Base-by-base conservation (phyloP, 2,329 filamentous ascomycete species). In the Volutella citrinella region DNA sequence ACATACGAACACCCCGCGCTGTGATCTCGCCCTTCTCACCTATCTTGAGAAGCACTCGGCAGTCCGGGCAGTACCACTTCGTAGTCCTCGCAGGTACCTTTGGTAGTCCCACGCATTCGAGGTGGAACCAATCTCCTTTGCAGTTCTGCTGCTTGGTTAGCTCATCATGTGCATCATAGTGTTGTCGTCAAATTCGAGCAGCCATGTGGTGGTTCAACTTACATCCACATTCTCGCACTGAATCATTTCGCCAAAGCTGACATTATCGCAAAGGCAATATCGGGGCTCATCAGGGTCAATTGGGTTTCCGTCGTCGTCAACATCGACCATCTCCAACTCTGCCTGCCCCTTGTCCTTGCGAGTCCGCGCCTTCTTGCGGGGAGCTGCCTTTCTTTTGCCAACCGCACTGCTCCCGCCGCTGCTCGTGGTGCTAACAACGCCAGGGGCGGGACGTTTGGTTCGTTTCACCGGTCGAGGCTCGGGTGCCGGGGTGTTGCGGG, bases 31-130 rank as follows among this genome's bases (percentile, higher is more conserved):
- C 78, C 58, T 70, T 77, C 60, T 79, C 76, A 6, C 78, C 78
- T 47, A 82, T 78, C 29, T 78, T 77, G 19, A 82, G 61, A 19
- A 72, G 63, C 42, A 76, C 73, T 24, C 81, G 69, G 54, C 87
- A 93, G 30, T 87, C 80, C 2, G 84, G 84, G 59, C 87, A 93
- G 52, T 88, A 93, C 87, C 87, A 93, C 60, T 88, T 89, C 4
- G 82, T 82, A 19, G 83, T 84, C 13, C 84, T 71, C 4, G 80
- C 75, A 10, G 86, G 85, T 39, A 85, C 77, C 16, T 80, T 72
- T 10, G 71, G 68, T 20, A 93, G 67, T 6, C 74, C 80, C 6
- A 93, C 83, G 52, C 87, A 93, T 44, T 80, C 78, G 24, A 93
- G 71, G 56, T 93, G 87, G 58, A 91, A 93, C 87, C 87, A 93